Percentiles rank a stretch among this genome's conserved stretches.
phyloP scores from a whole-genome alignment of 371 early-diverging fungal species.

The Dichotomocladium elegans region DNA sequence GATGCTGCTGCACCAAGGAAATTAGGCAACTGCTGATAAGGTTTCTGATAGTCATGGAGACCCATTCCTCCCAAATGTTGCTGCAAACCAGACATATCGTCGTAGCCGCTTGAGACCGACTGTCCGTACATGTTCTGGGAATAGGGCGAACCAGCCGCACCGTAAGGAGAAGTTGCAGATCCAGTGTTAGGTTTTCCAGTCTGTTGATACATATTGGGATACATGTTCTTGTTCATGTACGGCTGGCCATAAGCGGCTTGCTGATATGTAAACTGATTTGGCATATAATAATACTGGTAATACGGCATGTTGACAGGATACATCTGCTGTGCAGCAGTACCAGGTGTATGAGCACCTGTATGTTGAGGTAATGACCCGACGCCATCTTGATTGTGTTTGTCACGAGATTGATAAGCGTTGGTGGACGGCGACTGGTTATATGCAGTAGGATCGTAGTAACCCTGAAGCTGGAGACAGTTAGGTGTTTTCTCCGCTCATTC shows the following conservation, averaged over 20 bases:
- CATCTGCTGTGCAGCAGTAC: constrained; percentile 12
- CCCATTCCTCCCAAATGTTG: constrained; percentile 27
- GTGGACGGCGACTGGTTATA: constrained; percentile 18
- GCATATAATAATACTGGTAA: constrained; percentile 73
- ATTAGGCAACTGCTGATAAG: constrained; percentile 4
- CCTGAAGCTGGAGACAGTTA: constrained; percentile 2
- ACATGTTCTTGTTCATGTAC: constrained; percentile 82
- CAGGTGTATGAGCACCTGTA: constrained; percentile 3
- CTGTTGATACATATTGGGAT: constrained; percentile 64
- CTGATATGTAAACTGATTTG: constrained; percentile 70
- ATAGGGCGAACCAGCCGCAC: constrained; percentile 46
- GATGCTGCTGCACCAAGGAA: constrained; percentile 3
- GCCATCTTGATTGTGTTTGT: constrained; percentile 16
- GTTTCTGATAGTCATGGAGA: constrained; percentile 44
- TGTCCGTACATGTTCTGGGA: constrained; percentile 19
- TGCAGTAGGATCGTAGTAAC: constrained; percentile 38
- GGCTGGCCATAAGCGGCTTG: constrained; percentile 77
- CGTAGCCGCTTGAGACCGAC: constrained; percentile 24
- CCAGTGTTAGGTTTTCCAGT: constrained; percentile 35
- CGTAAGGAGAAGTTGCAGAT: constrained; percentile 37
- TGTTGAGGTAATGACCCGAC: constrained; percentile 2
- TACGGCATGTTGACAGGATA: constrained; percentile 40
- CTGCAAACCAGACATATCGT: constrained; percentile 37
- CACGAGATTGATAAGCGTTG: constrained; percentile 22
- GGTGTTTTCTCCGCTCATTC: neutral